Evolutionary conservation across 768 basidiomycete genomes (phyloP).

Genomic region (Leucosporidium yakuticum): DNA sequence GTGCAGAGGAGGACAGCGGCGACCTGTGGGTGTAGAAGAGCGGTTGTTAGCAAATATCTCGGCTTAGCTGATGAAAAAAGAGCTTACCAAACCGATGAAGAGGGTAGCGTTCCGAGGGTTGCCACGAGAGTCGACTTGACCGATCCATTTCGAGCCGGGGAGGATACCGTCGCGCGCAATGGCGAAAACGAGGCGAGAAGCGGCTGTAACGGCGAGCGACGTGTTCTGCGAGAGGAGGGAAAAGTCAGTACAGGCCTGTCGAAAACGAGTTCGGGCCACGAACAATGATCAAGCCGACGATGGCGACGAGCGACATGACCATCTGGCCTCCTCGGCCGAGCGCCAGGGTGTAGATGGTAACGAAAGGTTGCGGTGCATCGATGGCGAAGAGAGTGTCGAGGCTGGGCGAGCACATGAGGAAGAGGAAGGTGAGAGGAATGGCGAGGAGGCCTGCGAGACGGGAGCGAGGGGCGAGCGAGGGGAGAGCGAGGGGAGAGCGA

Average conservation of each 20-base stretch:
- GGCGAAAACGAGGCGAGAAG: conserved; percentile 81
- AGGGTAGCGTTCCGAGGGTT: conserved; percentile 81
- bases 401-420: conserved; percentile 33
- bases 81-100: conserved; percentile 68
- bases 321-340: conserved; percentile 70
- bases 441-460: neutral
- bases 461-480: neutral
- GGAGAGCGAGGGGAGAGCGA: conserved; percentile 77
- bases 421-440: conserved; percentile 48
- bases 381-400: conserved; percentile 67
- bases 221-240: conserved; percentile 57
- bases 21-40: neutral
- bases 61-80: neutral
- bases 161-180: conserved; percentile 91
- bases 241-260: neutral
- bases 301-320: conserved; percentile 81
- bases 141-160: conserved; percentile 76
- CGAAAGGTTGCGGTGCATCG: conserved; percentile 82
- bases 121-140: conserved; percentile 60
- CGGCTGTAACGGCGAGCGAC: conserved; percentile 77
- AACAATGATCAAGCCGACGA: conserved; percentile 77
- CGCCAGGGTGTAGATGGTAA: conserved; percentile 76
- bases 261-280: conserved; percentile 33
- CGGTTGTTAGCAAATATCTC: neutral
- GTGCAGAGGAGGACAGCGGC: conserved; percentile 71